Conservation (phyloP, 192 early-diverging fungal genomes). For the Backusella psychrophila region DNA sequence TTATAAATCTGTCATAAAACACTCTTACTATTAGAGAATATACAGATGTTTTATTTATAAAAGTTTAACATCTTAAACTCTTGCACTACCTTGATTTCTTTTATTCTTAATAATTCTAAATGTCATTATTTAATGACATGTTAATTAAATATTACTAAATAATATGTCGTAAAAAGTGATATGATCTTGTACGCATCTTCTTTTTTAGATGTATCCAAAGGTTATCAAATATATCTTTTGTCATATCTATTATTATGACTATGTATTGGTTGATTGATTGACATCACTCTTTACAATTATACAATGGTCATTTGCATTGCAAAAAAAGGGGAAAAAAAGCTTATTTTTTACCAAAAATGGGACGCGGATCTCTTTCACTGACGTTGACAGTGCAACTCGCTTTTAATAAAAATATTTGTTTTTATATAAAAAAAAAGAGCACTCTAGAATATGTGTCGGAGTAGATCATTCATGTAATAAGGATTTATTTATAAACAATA, state of each 20-base stretch:
- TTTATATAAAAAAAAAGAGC: neutral
- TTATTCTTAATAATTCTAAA: neutral
- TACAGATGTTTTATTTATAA: neutral
- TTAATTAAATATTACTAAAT: no score
- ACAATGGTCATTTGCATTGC: no score
- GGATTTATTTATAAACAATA: neutral
- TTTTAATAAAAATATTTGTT: neutral
- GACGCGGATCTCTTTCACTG: neutral
- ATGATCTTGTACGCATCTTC: neutral
- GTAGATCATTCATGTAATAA: neutral
- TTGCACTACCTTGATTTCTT: neutral
- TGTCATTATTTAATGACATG: no score
- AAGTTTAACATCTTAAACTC: neutral
- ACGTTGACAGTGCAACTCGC: neutral
- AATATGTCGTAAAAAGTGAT: neutral
- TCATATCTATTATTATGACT: neutral
- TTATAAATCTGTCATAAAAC: neutral
- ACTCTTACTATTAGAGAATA: neutral
- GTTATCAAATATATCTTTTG: neutral
- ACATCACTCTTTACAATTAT: no score
- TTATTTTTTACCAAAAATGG: neutral
- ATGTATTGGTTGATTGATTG: neutral
- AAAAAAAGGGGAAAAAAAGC: neutral
- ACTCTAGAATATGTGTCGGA: neutral
- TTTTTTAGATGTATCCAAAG: neutral